Percentiles rank a stretch among this genome's conserved stretches.
Conservation (phyloP, 164 flowering plant species). For the Amborella trichopoda region DNA sequence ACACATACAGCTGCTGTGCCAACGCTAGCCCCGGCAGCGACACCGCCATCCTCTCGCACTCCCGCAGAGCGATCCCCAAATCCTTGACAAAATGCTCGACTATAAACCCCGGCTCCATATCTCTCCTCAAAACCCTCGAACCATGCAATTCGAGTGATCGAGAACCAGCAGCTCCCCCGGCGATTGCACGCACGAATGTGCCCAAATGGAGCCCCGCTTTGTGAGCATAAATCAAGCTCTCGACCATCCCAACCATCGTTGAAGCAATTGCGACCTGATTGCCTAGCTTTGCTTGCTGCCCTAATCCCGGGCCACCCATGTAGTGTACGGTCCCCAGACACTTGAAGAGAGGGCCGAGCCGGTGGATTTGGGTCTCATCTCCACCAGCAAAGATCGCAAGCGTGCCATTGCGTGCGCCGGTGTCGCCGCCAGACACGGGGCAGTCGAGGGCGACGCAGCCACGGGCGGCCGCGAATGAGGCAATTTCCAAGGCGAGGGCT, state of each 20-base stretch:
- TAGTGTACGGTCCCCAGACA: conserved; percentile 69
- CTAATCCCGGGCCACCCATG: conserved; percentile 86
- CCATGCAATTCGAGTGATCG: conserved; percentile 77
- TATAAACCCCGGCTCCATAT: conserved; percentile 75
- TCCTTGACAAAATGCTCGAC: conserved; percentile 93
- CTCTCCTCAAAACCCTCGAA: conserved; percentile 63
- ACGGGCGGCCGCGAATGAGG: conserved; percentile 34
- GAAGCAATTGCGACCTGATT: conserved; percentile 80
- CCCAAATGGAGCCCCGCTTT: conserved; percentile 65
- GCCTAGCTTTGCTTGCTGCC: conserved; percentile 76
- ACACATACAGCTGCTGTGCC: conserved; percentile 86
- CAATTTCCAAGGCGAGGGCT: conserved; percentile 59
- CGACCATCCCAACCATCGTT: conserved; percentile 87
- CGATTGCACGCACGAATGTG: conserved; percentile 52
- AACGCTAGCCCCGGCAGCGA: conserved; percentile 82
- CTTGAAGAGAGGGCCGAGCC: conserved; percentile 40
- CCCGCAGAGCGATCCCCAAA: conserved; percentile 83
- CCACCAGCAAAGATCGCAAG: conserved; percentile 93
- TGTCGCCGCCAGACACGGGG: conserved; percentile 94
- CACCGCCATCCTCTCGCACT: conserved; percentile 73
- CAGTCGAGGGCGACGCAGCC: conserved; percentile 64
- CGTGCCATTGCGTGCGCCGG: conserved; percentile 58
- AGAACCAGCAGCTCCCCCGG: conserved; percentile 81
- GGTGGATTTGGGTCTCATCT: conserved; percentile 25
- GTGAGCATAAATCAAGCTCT: conserved; percentile 75